These are phyloP conservation scores for Triticum urartu DNA, from an alignment of 176 grass and related monocot species.

Conservation along the genomic window DNA sequence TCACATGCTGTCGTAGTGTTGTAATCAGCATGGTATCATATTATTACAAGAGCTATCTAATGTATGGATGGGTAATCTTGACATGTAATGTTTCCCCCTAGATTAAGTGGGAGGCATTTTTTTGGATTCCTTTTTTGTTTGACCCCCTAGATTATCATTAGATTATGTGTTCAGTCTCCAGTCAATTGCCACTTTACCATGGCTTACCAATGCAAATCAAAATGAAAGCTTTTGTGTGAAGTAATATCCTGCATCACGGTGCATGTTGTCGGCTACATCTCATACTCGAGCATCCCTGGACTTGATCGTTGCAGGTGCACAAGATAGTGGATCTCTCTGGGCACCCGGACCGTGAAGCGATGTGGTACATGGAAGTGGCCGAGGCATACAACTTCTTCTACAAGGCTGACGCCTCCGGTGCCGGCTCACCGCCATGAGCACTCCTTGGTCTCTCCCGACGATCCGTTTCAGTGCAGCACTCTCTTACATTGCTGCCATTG, in stretches of 20 bases:
- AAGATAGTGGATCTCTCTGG: conserved; percentile 80
- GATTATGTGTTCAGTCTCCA: not conserved
- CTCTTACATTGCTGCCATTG: too few species aligned
- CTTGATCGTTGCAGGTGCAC: conserved; percentile 61
- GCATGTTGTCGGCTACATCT: not conserved
- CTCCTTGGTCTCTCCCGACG: not conserved
- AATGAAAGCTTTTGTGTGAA: not conserved
- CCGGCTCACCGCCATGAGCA: not conserved
- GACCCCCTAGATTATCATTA: not conserved
- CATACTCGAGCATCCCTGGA: not conserved
- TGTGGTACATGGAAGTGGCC: conserved; percentile 89
- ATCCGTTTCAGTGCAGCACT: not conserved
- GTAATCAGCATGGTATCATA: not conserved
- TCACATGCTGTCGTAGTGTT: not conserved
- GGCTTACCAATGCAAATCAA: not conserved
- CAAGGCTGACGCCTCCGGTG: not conserved
- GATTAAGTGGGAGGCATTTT: not conserved
- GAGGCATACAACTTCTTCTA: conserved; percentile 78
- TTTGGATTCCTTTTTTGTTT: not conserved
- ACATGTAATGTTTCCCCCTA: not conserved
- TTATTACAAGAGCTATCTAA: not conserved
- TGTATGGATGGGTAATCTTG: not conserved
- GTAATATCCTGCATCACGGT: not conserved
- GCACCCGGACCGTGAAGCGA: conserved; percentile 66
- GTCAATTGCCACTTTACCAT: not conserved